Base-by-base conservation (phyloP, 805 yeast genomes). In the Pachysolen tannophilus region DNA sequence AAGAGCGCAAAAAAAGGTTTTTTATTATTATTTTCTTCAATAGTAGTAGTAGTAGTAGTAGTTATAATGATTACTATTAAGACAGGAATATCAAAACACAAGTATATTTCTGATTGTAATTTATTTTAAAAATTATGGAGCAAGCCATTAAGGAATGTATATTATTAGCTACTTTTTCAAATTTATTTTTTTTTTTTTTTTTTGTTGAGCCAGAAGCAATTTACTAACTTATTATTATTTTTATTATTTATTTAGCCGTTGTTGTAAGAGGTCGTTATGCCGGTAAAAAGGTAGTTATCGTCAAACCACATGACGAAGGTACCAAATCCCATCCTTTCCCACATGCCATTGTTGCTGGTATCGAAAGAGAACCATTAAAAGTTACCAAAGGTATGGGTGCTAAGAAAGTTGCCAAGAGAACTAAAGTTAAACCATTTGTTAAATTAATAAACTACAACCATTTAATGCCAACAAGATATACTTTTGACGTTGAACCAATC, bases 201-300 rank as follows among this genome's bases (percentile, higher is more conserved):
- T n/a, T n/a, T n/a, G n/a, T n/a, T n/a, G n/a, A n/a, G n/a, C n/a
- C n/a, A n/a, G n/a, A 26, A 13, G n/a, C 8, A 26, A 8, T 23
- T 23, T 23, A 23, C 26, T 23, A 23, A 23, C 26, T 23, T 23
- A 11, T n/a, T 13, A 26, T 8, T 4, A 14, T 23, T 28, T 23
- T 30, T 33, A 24, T 32, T 20, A n/a, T 10, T 28, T 38, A 35
- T 50, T 33, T 64, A 83, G 94, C 97, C 76, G 88, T 92, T 75
- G 88, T 92, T 69, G 95, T 88, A 71, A 90, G 97, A 72, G 98
- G 98, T 65, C 92, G 98, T 78, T 90, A 78, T 85, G 98, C 98
- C 68, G 98, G 98, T 78, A 90, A 88, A 84, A 92, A 92, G 83
- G 98, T 92, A 55, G 98, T 92, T 67, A 87, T 92, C 65, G 88